Conservation (phyloP, 108 stramenopile genomes). For the Fragilaria radians region DNA sequence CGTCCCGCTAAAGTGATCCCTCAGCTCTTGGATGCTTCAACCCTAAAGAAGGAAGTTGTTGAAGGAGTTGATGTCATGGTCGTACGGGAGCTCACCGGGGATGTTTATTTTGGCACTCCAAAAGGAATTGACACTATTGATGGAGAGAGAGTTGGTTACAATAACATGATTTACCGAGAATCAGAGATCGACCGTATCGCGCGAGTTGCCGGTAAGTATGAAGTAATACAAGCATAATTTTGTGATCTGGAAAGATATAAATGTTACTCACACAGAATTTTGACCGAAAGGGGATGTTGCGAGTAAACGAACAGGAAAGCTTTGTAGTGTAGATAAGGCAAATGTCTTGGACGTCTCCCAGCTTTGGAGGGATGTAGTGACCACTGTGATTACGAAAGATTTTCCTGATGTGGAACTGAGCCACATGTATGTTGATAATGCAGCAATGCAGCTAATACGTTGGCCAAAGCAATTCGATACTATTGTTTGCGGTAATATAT, state of each 20-base stretch:
- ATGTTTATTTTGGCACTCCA: slow-evolving; percentile 99
- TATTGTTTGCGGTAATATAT: slow-evolving; percentile 97
- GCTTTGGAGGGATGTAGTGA: slow-evolving; percentile 95
- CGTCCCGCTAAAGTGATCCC: slow-evolving; percentile 94
- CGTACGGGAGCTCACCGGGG: slow-evolving; percentile 96
- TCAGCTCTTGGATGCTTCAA: slow-evolving; percentile 92
- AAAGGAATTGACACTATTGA: slow-evolving; percentile 91
- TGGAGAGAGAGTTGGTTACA: slow-evolving; percentile 91
- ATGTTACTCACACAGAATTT: too few species aligned
- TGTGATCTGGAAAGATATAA: too few species aligned
- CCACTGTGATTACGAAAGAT: slow-evolving; percentile 79
- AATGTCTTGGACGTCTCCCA: slow-evolving; percentile 98
- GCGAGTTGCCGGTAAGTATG: slow-evolving; percentile 65
- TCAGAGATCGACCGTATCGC: slow-evolving; percentile 91
- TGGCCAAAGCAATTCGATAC: slow-evolving; percentile 98
- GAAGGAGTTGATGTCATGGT: slow-evolving; percentile 98
- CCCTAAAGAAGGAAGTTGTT: slow-evolving; percentile 95
- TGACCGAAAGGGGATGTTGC: slow-evolving; percentile 75
- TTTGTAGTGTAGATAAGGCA: slow-evolving; percentile 98
- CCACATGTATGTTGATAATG: slow-evolving; percentile 99
- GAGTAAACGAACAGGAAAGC: slow-evolving; percentile 82
- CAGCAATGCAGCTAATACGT: slow-evolving; percentile 98
- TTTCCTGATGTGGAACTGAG: slow-evolving; percentile 88
- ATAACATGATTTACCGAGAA: slow-evolving; percentile 98
- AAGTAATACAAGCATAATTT: not conserved